Conservation (phyloP, 192 early-diverging fungal genomes). For the Geosiphon pyriformis region DNA sequence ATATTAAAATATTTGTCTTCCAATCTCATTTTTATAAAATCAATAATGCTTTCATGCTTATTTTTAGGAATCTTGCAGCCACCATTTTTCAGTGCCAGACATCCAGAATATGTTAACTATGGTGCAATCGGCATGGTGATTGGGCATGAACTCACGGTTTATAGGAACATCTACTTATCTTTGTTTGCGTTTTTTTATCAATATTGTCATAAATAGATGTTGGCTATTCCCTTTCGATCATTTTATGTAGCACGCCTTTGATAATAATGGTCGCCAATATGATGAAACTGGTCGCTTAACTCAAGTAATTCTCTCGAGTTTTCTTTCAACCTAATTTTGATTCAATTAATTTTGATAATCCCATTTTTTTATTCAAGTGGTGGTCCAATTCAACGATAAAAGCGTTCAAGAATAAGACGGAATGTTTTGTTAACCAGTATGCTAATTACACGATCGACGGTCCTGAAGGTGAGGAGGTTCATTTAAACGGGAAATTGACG, state of each 20-base stretch:
- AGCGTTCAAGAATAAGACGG: too few species aligned
- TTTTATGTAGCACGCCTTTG: slow-evolving; percentile 59
- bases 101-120: slow-evolving; percentile 60
- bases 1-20: background rate
- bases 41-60: too few species aligned
- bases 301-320: too few species aligned
- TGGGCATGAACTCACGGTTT: slow-evolving; percentile 69
- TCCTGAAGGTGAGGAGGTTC: too few species aligned
- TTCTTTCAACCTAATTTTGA: too few species aligned
- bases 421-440: too few species aligned
- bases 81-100: slow-evolving; percentile 53
- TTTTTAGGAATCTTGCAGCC: slow-evolving; percentile 47
- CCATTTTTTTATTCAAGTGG: too few species aligned
- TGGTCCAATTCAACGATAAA: too few species aligned
- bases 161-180: background rate
- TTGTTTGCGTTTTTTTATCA: background rate
- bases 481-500: too few species aligned
- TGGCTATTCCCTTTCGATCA: too few species aligned
- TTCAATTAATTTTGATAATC: too few species aligned
- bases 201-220: slow-evolving; percentile 1
- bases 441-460: too few species aligned
- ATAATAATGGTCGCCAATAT: slow-evolving; percentile 50
- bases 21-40: background rate
- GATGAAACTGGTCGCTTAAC: slow-evolving; percentile 47
- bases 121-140: slow-evolving; percentile 64